These are phyloP conservation scores for Paraphaeosphaeria minitans DNA, from an alignment of 2,329 filamentous ascomycete genomes.

Conservation along the genomic window DNA sequence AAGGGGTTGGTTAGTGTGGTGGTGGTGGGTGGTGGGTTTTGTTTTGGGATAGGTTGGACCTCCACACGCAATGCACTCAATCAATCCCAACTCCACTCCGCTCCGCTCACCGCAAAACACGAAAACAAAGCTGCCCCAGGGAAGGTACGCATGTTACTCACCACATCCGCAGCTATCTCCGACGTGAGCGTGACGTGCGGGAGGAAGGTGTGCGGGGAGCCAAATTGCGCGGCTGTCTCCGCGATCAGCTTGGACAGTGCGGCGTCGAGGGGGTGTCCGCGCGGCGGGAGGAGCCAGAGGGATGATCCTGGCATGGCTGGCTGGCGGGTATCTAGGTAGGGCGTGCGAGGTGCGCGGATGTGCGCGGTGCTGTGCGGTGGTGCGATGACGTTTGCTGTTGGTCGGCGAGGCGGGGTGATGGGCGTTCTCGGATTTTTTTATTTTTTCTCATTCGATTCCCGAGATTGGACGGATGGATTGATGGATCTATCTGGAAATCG, in stretches of 20 bases:
- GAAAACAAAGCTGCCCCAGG: too few relatives aligned
- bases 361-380: too few relatives aligned
- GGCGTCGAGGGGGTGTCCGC: conserved; percentile 36
- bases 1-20: background rate
- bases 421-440: too few relatives aligned
- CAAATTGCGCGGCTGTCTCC: conserved; percentile 39
- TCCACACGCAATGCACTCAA: too few relatives aligned
- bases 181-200: conserved; percentile 52
- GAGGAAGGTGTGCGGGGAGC: conserved; percentile 46
- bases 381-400: too few relatives aligned
- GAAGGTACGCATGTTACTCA: background rate
- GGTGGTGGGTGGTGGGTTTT: background rate
- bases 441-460: too few relatives aligned
- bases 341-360: background rate
- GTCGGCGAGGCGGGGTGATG: too few relatives aligned
- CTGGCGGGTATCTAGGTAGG: background rate
- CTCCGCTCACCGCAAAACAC: too few relatives aligned
- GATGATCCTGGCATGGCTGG: conserved; percentile 47
- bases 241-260: conserved; percentile 43
- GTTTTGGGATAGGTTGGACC: too few relatives aligned
- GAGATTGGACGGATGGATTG: too few relatives aligned
- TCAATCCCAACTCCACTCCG: too few relatives aligned
- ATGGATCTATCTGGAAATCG: too few relatives aligned
- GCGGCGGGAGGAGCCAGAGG: conserved; percentile 51
- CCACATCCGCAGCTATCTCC: conserved; percentile 31